phyloP scores from a whole-genome alignment of 495 filamentous ascomycete genomes.

The Clohesyomyces aquaticus region DNA sequence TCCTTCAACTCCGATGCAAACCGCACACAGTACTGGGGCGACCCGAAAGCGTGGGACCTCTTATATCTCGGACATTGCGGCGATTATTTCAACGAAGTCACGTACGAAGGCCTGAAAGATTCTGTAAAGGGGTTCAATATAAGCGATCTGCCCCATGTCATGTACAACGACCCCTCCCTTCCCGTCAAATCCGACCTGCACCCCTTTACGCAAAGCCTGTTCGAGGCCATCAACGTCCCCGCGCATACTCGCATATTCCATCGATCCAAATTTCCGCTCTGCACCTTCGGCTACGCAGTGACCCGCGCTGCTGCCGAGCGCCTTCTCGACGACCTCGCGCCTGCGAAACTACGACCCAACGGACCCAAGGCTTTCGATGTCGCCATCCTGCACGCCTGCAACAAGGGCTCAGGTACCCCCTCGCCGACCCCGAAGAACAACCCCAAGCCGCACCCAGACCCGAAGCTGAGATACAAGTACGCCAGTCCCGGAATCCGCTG shows the following conservation, averaged over 20 bases:
- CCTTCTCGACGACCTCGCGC: slow-evolving; percentile 39
- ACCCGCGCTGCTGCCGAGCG: slow-evolving; percentile 42
- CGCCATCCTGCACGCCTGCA: slow-evolving; percentile 43
- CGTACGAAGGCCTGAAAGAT: slow-evolving; percentile 28
- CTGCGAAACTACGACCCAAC: slow-evolving; percentile 21
- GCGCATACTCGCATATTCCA: slow-evolving; percentile 48
- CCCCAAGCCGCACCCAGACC: slow-evolving; percentile 30
- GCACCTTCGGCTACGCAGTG: slow-evolving; percentile 55
- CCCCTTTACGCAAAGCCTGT: slow-evolving; percentile 41
- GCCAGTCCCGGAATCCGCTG: slow-evolving; percentile 41
- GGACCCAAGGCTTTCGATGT: slow-evolving; percentile 44
- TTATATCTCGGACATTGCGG: slow-evolving; percentile 53
- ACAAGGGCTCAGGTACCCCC: slow-evolving; percentile 30
- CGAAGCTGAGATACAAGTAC: slow-evolving; percentile 21
- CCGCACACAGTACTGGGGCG: slow-evolving; percentile 44
- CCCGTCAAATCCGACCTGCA: slow-evolving; percentile 39
- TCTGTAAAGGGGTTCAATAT: slow-evolving; percentile 35
- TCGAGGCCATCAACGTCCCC: slow-evolving; percentile 39
- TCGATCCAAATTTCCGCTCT: slow-evolving; percentile 49
- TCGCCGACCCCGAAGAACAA: slow-evolving; percentile 26
- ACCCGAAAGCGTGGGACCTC: slow-evolving; percentile 48
- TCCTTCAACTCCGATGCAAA: slow-evolving; percentile 22
- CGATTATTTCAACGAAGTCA: slow-evolving; percentile 41
- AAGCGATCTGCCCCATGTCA: slow-evolving; percentile 31
- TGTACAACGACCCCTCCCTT: slow-evolving; percentile 40